These are phyloP conservation scores for Populus simonii DNA, from an alignment of 345 rosid species.

Conservation along the genomic window DNA sequence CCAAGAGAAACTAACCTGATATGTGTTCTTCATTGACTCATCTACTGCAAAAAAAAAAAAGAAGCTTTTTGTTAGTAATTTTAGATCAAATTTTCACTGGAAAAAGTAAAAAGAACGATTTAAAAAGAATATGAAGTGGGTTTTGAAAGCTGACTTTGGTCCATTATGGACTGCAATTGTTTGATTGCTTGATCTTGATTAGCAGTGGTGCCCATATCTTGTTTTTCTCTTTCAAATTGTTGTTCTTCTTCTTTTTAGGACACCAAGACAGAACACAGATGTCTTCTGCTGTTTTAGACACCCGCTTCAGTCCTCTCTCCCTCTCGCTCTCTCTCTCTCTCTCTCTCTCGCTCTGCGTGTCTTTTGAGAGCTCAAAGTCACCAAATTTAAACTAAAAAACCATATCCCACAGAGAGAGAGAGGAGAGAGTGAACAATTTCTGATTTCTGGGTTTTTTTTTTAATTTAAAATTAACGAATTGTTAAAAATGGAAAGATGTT, in stretches of 20 bases:
- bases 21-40: slow-evolving; percentile 58
- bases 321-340: neutral
- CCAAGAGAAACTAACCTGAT: slow-evolving; percentile 50
- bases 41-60: slow-evolving; percentile 47
- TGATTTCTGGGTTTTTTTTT: neutral
- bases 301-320: neutral
- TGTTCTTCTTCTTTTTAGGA: too few species aligned
- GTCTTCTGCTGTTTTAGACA: neutral
- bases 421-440: neutral
- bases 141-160: slow-evolving; percentile 52
- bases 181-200: slow-evolving; percentile 59
- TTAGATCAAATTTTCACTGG: slow-evolving; percentile 13
- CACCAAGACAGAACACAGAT: neutral
- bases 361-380: neutral
- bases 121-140: neutral
- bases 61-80: slow-evolving; percentile 4
- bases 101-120: neutral
- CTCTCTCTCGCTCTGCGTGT: neutral
- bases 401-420: neutral
- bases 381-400: slow-evolving; percentile 1
- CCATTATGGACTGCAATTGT: slow-evolving; percentile 69
- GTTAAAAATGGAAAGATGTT: neutral
- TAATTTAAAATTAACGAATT: neutral
- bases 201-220: slow-evolving; percentile 42
- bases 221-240: neutral